Evolutionary conservation across 2,329 filamentous ascomycete genomes (phyloP).

Genomic region (Epichloe festucae): DNA sequence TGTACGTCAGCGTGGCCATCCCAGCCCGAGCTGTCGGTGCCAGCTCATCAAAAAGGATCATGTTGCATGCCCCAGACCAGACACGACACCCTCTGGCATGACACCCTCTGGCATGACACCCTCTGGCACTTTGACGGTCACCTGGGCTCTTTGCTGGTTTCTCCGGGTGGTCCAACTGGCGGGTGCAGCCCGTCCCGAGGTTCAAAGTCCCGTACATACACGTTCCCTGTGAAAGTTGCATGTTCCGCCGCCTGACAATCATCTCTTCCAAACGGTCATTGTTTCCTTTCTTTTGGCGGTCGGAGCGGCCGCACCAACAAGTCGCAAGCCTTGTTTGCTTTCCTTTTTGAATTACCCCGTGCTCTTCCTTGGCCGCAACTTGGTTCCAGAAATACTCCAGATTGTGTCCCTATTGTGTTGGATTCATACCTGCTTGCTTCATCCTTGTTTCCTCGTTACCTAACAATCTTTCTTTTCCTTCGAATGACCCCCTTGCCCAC

Average conservation of each 20-base stretch:
- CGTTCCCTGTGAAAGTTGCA: too few relatives aligned
- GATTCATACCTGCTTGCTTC: too few relatives aligned
- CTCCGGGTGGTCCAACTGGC: neutral
- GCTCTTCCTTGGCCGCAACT: neutral
- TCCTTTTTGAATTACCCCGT: neutral
- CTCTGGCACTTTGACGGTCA: neutral
- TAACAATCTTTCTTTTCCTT: too few relatives aligned
- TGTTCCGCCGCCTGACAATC: too few relatives aligned
- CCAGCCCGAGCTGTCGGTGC: constrained; percentile 4
- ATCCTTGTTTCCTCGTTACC: too few relatives aligned
- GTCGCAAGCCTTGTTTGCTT: neutral
- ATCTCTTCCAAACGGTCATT: too few relatives aligned
- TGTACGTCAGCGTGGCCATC: constrained; percentile 1
- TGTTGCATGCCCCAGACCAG: neutral
- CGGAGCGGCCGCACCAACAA: neutral
- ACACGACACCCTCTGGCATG: neutral
- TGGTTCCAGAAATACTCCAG: neutral
- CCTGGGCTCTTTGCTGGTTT: neutral
- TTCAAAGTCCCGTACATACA: too few relatives aligned
- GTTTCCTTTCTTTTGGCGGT: neutral
- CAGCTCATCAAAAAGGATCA: constrained; percentile 3
- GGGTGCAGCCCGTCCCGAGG: neutral
- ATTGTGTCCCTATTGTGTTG: neutral
- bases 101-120: neutral
- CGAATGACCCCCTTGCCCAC: too few relatives aligned